Conservation (phyloP, 495 filamentous ascomycete genomes). For the Coniosporium apollinis region DNA sequence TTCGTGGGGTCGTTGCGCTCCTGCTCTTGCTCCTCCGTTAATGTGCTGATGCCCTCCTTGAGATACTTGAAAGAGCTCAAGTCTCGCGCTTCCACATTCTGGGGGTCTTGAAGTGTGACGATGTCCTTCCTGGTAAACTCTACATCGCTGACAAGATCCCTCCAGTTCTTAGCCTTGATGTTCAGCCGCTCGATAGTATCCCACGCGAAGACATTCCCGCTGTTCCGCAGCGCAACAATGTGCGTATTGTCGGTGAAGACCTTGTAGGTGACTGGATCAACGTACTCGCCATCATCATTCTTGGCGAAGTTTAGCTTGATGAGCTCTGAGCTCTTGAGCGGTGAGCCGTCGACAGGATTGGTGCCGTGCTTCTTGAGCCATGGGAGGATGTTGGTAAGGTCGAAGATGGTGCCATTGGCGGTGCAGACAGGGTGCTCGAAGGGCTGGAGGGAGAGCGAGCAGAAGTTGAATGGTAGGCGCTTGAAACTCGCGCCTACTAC, state of each 20-base stretch:
- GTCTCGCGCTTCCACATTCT: conserved; percentile 71
- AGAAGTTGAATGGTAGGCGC: conserved; percentile 94
- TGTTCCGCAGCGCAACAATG: conserved; percentile 73
- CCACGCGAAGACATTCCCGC: conserved; percentile 89
- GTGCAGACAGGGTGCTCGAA: conserved; percentile 31
- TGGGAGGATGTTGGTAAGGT: conserved; percentile 32
- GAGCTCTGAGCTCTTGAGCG: conserved; percentile 63
- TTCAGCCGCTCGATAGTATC: conserved; percentile 92
- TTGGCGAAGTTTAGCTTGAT: conserved; percentile 84
- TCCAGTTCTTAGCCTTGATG: conserved; percentile 95
- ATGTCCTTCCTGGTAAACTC: conserved; percentile 87
- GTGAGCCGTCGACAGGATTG: conserved; percentile 72
- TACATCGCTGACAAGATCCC: conserved; percentile 71
- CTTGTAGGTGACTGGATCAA: conserved; percentile 95
- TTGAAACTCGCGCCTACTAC: conserved; percentile 53
- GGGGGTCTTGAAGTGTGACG: conserved; percentile 91
- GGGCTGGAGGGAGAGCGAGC: conserved; percentile 85
- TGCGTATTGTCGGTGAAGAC: conserved; percentile 96
- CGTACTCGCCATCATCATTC: conserved; percentile 83
- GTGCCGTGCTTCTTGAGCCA: conserved; percentile 90
- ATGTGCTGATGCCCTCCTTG: conserved; percentile 57
- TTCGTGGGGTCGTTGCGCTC: conserved; percentile 38
- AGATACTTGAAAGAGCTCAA: conserved; percentile 81
- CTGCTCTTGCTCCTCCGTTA: conserved; percentile 43
- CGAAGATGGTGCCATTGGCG: conserved; percentile 23